Conservation (phyloP, 495 filamentous ascomycete genomes). For the Recurvomyces mirabilis region DNA sequence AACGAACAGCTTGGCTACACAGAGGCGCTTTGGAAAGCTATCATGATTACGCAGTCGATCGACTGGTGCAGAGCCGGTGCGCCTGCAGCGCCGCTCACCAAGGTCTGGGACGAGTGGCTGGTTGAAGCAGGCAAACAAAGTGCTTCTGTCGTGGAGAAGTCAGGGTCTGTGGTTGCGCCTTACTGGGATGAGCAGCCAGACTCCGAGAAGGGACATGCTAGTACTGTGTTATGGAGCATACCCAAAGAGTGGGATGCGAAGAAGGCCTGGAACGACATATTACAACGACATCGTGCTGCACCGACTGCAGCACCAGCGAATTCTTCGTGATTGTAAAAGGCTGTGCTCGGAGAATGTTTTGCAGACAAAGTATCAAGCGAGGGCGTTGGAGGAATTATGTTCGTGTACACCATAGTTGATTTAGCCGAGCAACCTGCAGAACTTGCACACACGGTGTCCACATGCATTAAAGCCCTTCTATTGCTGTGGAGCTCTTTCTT, state of each 20-base stretch:
- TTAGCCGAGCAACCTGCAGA: too few species aligned
- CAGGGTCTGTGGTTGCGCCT: not conserved
- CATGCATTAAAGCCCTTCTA: too few species aligned
- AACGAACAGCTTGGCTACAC: conserved; percentile 30
- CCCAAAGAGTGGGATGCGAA: conserved; percentile 7
- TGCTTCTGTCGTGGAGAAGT: not conserved
- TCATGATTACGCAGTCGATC: conserved; percentile 30
- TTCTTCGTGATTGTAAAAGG: too few species aligned
- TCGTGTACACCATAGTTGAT: too few species aligned
- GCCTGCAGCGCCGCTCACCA: conserved; percentile 30
- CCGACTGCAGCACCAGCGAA: too few species aligned
- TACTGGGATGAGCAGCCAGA: not conserved
- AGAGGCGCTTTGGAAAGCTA: conserved; percentile 35
- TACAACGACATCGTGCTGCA: too few species aligned
- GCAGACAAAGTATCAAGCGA: not conserved
- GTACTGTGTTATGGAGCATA: not conserved
- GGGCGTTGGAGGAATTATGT: not conserved
- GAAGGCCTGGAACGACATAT: conserved; percentile 2
- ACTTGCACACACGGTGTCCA: too few species aligned
- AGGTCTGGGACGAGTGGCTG: conserved; percentile 34
- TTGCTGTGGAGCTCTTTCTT: too few species aligned
- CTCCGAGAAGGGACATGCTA: not conserved
- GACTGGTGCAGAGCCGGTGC: conserved; percentile 30
- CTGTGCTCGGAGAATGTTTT: too few species aligned
- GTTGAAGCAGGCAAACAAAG: conserved; percentile 20